phyloP scores from a whole-genome alignment of 805 yeast species.

The Cyberlindnera maritima region DNA sequence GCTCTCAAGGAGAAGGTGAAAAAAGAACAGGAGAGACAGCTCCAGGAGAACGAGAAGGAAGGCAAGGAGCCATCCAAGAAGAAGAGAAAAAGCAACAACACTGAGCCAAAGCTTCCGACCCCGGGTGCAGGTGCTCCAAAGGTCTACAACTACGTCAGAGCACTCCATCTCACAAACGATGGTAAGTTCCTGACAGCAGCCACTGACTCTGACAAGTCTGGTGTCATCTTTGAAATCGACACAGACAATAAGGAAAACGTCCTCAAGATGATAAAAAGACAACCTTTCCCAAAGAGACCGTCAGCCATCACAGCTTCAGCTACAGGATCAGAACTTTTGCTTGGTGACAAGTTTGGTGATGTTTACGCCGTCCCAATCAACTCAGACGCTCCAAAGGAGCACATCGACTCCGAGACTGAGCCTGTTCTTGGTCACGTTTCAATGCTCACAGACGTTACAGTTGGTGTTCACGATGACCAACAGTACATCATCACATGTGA shows the following conservation, averaged over 20 bases:
- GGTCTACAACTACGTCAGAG: conserved; percentile 64
- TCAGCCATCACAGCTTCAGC: conserved; percentile 72
- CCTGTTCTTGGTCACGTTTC: conserved; percentile 96
- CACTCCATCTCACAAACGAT: conserved; percentile 50
- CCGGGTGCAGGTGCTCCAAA: conserved; percentile 73
- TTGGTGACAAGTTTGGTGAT: conserved; percentile 97
- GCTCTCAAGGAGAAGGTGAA: conserved; percentile 47
- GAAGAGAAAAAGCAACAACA: conserved; percentile 34
- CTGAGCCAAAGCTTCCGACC: conserved; percentile 52
- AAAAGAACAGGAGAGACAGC: conserved; percentile 34
- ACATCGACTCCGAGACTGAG: conserved; percentile 41
- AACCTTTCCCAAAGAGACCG: conserved; percentile 90
- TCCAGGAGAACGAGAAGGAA: conserved; percentile 30
- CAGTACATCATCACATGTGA: conserved; percentile 73
- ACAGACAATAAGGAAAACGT: conserved; percentile 30
- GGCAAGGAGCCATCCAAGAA: conserved; percentile 33
- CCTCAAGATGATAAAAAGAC: conserved; percentile 58
- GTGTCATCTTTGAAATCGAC: conserved; percentile 51
- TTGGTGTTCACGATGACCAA: conserved; percentile 42
- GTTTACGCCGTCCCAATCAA: conserved; percentile 62
- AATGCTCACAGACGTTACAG: conserved; percentile 78
- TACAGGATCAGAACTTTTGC: conserved; percentile 54
- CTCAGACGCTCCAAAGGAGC: conserved; percentile 31
- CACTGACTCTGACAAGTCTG: conserved; percentile 83
- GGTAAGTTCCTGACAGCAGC: conserved; percentile 60